Evolutionary conservation across 306 rosid genomes (phyloP).

Genomic region (Adenanthera pavonina): DNA sequence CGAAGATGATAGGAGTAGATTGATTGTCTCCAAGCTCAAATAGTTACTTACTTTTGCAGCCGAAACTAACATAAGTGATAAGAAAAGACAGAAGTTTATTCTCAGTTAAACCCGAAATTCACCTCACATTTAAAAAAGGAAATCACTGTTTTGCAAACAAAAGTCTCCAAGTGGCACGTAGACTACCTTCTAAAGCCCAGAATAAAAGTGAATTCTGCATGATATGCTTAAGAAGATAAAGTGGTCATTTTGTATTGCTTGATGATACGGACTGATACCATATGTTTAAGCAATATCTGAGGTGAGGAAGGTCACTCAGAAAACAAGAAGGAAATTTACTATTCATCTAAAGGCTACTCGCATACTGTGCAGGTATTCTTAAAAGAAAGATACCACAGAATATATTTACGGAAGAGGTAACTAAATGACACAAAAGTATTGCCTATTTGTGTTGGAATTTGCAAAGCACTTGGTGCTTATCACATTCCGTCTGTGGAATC

Average conservation of each 20-base stretch:
- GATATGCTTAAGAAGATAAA: background rate
- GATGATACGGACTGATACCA: background rate
- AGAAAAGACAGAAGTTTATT: conserved; percentile 24
- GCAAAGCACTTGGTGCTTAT: background rate
- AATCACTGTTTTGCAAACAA: background rate
- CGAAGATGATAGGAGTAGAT: background rate
- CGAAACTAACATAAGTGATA: background rate
- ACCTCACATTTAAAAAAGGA: background rate
- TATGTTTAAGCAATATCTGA: background rate
- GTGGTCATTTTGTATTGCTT: background rate
- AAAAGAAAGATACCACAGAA: conserved; percentile 12
- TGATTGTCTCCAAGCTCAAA: conserved; percentile 3
- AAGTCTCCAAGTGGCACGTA: background rate
- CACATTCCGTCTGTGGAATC: background rate
- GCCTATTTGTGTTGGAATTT: conserved; percentile 11
- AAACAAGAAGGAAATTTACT: background rate
- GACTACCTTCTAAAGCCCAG: background rate
- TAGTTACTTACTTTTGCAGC: background rate
- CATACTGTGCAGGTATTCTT: conserved; percentile 2
- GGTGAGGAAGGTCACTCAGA: background rate
- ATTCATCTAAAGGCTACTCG: conserved; percentile 4
- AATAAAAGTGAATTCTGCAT: background rate
- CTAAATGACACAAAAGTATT: conserved; percentile 12
- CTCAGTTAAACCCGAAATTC: conserved; percentile 3
- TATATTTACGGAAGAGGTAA: background rate